Conservation (phyloP, 2,329 filamentous ascomycete genomes). For the Biscogniauxia marginata region DNA sequence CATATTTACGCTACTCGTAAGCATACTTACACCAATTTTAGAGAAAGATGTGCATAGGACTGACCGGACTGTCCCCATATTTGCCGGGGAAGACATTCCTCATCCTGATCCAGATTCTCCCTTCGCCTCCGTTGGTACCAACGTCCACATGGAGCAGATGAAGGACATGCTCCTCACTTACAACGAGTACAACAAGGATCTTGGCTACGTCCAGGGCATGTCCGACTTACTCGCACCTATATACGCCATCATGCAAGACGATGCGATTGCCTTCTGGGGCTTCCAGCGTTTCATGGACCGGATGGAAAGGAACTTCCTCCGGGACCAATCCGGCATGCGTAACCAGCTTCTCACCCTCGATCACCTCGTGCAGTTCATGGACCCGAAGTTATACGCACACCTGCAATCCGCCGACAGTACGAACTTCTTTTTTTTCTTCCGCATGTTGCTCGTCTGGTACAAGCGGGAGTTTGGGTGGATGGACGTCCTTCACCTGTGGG, state of each 20-base stretch:
- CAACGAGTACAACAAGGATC: constrained; percentile 93
- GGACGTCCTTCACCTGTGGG: constrained; percentile 87
- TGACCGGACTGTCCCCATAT: constrained; percentile 91
- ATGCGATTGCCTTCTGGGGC: constrained; percentile 94
- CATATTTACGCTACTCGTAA: background rate
- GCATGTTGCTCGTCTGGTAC: constrained; percentile 98
- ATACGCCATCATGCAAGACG: constrained; percentile 96
- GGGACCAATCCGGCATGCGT: constrained; percentile 95
- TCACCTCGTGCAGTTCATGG: constrained; percentile 94
- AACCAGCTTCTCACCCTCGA: constrained; percentile 87
- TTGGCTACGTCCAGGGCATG: constrained; percentile 99
- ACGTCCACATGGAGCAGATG: constrained; percentile 97
- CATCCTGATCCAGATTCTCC: constrained; percentile 95
- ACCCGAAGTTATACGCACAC: constrained; percentile 89
- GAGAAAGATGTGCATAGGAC: constrained; percentile 99
- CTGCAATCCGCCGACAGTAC: constrained; percentile 89
- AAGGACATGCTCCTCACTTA: constrained; percentile 99
- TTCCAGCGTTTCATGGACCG: constrained; percentile 96
- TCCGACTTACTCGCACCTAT: constrained; percentile 93
- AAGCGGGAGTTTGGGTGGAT: constrained; percentile 94
- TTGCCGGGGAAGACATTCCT: constrained; percentile 92
- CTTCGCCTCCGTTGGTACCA: constrained; percentile 89
- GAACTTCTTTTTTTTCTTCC: constrained; percentile 99
- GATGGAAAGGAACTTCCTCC: constrained; percentile 96
- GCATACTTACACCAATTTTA: constrained; percentile 40